Base-by-base conservation (phyloP, 805 yeast species). In the Lipomyces spencermartinsiae region DNA sequence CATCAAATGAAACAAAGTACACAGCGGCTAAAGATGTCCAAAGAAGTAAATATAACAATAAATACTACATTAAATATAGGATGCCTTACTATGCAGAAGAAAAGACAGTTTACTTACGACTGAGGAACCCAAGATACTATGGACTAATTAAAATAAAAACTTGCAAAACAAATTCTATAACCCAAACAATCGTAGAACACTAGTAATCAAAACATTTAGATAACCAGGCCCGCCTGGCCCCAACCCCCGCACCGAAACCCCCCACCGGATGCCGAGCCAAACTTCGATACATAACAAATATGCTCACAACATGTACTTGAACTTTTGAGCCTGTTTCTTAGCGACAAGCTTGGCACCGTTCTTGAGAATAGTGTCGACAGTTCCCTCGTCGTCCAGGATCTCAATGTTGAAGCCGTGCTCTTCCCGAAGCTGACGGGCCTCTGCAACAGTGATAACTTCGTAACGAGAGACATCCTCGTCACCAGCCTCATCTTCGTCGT, bases 341-440 rank as follows among this genome's bases (percentile, higher is more conserved):
- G 68, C 68, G 34, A 62, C 58, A 29, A 69, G 33, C 63, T 63
- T 63, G 7, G 66, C 69, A n/a, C 69, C 69, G 39, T 61, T 68
- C 63, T 64, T 66, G 5, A 69, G 43, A 34, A 69, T 51, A 9
- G 60, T 54, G 43, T 69, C 68, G 2, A 69, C 72, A 19, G 68
- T 59, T 22, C 46, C 58, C 25, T 67, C 72, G 56, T 69, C 72
- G 43, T 69, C 72, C 31, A 69, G 43, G 35, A 69, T 69, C 14
- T 69, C 72, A 56, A 69, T 67, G 12, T 62, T 64, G 58, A 69
- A 69, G 9, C 72, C 72, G 34, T 69, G 66, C 14, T 59, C 64
- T 46, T 69, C 72, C n/a, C 72, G 65, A 31, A 69, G 61, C 58
- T 61, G 68, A 12, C 71, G 57, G 31, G 72, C 72, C 39, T 69